Percentiles rank a stretch among this genome's conserved stretches.
Evolutionary conservation across 2,329 filamentous ascomycete species (phyloP).

Genomic region (Colletotrichum sublineola): DNA sequence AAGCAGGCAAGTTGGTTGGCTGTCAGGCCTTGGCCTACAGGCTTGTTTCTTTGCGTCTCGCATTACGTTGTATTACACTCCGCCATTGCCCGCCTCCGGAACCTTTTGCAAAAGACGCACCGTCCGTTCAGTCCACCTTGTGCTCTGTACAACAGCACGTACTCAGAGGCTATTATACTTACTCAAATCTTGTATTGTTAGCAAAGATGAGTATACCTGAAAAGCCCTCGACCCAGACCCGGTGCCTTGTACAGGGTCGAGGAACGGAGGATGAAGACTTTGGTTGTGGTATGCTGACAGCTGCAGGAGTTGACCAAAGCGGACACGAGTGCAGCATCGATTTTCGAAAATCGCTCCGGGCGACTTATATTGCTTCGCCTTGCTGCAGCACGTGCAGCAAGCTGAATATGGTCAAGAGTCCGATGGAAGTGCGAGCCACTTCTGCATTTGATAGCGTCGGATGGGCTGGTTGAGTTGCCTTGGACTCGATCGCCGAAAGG

Average conservation of each 20-base stretch:
- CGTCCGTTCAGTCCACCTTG: neutral
- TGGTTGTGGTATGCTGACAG: constrained; percentile 6
- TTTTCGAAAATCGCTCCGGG: constrained; percentile 8
- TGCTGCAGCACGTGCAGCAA: constrained; percentile 24
- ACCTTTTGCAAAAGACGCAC: too few species aligned
- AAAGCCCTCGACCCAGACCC: neutral
- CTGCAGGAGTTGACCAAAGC: constrained; percentile 29
- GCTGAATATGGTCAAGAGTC: constrained; percentile 17
- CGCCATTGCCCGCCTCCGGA: neutral
- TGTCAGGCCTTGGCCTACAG: constrained; percentile 21
- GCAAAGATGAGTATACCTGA: neutral
- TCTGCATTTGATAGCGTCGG: too few species aligned
- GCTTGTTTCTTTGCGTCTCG: constrained; percentile 5
- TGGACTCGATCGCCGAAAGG: neutral
- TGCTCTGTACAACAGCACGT: neutral
- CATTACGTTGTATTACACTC: neutral
- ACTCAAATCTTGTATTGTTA: neutral
- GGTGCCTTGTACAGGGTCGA: neutral
- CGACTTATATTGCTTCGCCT: constrained; percentile 28
- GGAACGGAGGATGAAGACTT: neutral
- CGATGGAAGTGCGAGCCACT: neutral
- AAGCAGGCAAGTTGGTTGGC: constrained; percentile 1
- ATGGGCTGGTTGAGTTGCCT: neutral
- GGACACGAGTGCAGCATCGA: constrained; percentile 31
- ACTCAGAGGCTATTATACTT: neutral